Base-by-base conservation (phyloP, 352 stramenopile species). In the Globisporangium nagaii region DNA sequence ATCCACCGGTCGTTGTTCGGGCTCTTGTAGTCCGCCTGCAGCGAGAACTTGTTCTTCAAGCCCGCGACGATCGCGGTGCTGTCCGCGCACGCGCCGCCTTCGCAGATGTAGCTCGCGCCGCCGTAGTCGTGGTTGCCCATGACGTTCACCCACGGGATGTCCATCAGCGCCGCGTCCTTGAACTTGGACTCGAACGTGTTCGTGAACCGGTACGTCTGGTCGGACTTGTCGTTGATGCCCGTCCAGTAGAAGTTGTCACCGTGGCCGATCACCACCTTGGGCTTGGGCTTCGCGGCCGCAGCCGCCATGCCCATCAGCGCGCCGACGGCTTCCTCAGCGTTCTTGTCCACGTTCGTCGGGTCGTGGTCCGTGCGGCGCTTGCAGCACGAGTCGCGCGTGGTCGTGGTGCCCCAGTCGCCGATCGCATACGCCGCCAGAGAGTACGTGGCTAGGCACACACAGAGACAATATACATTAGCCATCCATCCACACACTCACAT, bases 1-100 rank as follows among this genome's bases (percentile, higher is more conserved):
- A 89, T 56, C 85, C 85, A 95, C 13, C 85, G 83, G 62, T 95
- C 72, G 51, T 75, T 68, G 45, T 90, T 82, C 1, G 80, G 80
- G 55, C 81, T 92, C 58, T 78, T 81, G 58, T 95, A 93, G 47
- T 84, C 59, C 28, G 75, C 69, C 63, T 95, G 85, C 10, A 85
- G 40, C n/a, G 49, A 57, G 50, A 94, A 94, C 53, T 89, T 89
- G 24, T 76, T 42, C 42, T 63, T 58, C 17, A 63, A 32, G 20
- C 48, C 57, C 19, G 25, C 30, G 41, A 63, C 36, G 27, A 63
- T 39, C 35, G 19, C 57, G 11, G 35, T 42, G 12, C 40, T 32
- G 57, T 57, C 51, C 4, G 30, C 40, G 31, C 57, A 63, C 32
- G 47, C 47, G 15, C 66, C 60, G 4, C 63, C 65, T 17, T 62